Evolutionary conservation across 352 stramenopile species (phyloP).

Genomic region (Pythium aristosporum): DNA sequence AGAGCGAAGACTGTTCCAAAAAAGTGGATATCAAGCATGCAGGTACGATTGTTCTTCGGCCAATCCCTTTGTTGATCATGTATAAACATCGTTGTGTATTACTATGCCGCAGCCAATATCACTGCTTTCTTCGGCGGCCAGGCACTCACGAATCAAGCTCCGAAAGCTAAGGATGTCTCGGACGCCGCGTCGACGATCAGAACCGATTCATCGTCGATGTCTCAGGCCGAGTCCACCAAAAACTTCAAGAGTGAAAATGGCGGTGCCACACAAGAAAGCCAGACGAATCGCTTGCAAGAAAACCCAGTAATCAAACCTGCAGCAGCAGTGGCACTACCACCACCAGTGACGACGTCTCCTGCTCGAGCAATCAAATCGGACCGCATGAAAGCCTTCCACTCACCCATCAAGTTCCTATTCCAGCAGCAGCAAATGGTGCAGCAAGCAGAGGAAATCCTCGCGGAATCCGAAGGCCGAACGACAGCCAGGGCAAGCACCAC

Average conservation of each 20-base stretch:
- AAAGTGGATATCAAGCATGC: slow-evolving; percentile 77
- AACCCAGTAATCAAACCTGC: neutral
- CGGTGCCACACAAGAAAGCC: slow-evolving; percentile 5
- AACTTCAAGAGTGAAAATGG: neutral
- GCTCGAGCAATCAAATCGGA: slow-evolving; percentile 18
- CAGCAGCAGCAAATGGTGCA: slow-evolving; percentile 28
- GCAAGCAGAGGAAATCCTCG: slow-evolving; percentile 21
- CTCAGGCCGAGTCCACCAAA: neutral
- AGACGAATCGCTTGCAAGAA: neutral
- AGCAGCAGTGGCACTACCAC: neutral
- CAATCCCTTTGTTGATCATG: neutral
- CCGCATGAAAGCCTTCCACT: slow-evolving; percentile 21
- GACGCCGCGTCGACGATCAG: neutral
- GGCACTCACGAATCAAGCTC: neutral
- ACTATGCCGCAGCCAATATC: slow-evolving; percentile 47
- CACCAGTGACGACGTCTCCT: neutral
- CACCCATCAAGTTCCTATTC: slow-evolving; percentile 23
- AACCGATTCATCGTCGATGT: neutral
- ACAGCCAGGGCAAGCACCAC: neutral
- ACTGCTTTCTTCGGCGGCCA: slow-evolving; percentile 56
- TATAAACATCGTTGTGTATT: neutral
- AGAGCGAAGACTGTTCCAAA: slow-evolving; percentile 70
- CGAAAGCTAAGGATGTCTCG: neutral
- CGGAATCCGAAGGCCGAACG: slow-evolving; percentile 7
- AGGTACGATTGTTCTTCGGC: slow-evolving; percentile 28